phyloP scores from a whole-genome alignment of 2,329 filamentous ascomycete species.

The Trichoderma koningii region DNA sequence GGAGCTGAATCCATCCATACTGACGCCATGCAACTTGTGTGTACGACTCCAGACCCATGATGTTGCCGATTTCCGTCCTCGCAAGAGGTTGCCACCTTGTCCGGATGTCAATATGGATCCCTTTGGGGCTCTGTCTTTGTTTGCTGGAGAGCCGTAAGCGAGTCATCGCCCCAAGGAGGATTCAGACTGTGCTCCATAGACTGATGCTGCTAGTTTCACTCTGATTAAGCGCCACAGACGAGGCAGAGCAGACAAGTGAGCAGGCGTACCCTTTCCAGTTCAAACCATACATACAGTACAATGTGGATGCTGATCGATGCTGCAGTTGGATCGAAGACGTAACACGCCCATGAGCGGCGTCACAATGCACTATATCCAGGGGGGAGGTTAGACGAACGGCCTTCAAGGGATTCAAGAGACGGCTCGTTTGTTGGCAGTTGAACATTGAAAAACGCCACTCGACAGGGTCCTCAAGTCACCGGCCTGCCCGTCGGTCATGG shows the following conservation, averaged over 20 bases:
- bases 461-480: constrained; percentile 8
- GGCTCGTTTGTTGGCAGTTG: not conserved
- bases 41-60: not conserved
- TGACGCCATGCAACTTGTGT: not conserved
- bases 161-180: not conserved
- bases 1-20: not conserved
- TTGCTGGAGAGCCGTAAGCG: constrained; percentile 12
- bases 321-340: not conserved
- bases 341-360: not conserved
- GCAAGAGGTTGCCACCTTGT: no score
- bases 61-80: not conserved
- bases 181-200: not conserved
- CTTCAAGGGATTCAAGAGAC: not conserved
- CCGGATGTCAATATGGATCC: not conserved
- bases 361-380: not conserved
- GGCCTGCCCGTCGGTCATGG: constrained; percentile 23
- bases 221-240: constrained; percentile 13
- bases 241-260: constrained; percentile 10
- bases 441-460: not conserved
- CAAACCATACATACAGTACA: no score
- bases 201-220: not conserved
- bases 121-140: not conserved
- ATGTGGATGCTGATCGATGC: not conserved
- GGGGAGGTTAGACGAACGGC: not conserved
- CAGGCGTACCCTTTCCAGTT: not conserved